These are phyloP conservation scores for Aureobasidium lini DNA, from an alignment of 2,329 filamentous ascomycete species.

Conservation along the genomic window DNA sequence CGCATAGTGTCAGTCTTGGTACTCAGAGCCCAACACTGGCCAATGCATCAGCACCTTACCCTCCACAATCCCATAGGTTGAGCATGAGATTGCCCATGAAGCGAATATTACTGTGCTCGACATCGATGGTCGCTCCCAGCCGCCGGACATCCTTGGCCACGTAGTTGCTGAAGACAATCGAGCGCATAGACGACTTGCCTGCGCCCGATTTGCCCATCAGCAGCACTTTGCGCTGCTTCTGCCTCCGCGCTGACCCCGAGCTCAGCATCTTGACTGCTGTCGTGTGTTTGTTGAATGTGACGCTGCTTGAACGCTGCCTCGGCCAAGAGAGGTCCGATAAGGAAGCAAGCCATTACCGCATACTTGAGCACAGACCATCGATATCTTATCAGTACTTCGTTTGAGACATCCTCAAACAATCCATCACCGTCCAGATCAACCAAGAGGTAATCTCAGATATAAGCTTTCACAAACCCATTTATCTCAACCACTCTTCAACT, in stretches of 20 bases:
- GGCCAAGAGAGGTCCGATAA: neutral
- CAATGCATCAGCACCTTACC: conserved; percentile 41
- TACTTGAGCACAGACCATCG: neutral
- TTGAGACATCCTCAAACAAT: neutral
- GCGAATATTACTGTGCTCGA: conserved; percentile 96
- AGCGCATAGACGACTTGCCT: conserved; percentile 96
- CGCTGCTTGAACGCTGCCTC: neutral
- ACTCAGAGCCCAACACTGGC: neutral
- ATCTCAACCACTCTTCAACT: neutral
- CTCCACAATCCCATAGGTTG: conserved; percentile 98
- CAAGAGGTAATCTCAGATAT: neutral
- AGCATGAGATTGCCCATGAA: conserved; percentile 96
- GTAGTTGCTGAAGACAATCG: conserved; percentile 98
- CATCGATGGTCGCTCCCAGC: conserved; percentile 92
- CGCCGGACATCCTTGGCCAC: conserved; percentile 91
- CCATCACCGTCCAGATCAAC: neutral
- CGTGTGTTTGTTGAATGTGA: neutral
- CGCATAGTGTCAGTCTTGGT: neutral
- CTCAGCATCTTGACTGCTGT: conserved; percentile 1
- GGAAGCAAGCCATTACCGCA: neutral
- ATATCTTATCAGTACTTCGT: neutral
- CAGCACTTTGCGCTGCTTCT: conserved; percentile 48
- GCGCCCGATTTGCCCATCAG: conserved; percentile 87
- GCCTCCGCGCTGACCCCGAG: conserved; percentile 28
- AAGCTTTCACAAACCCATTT: neutral